A percentile compares a stretch with the other conserved stretches of the same genome.
Conservation (phyloP, 495 filamentous ascomycete genomes). For the Thozetella sp. region DNA sequence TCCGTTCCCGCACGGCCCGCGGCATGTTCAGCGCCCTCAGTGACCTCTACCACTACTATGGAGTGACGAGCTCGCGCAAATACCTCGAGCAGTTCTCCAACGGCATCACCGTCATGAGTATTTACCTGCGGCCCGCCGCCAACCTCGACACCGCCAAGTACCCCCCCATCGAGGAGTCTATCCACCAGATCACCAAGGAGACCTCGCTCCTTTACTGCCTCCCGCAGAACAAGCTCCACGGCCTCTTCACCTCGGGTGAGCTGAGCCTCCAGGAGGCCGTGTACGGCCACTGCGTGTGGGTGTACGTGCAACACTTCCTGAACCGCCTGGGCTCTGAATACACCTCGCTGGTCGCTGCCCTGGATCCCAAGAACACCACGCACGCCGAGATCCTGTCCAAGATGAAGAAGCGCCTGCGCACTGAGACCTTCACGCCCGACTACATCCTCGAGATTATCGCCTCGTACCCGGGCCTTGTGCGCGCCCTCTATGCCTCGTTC, state of each 20-base stretch:
- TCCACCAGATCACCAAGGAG: constrained; percentile 99
- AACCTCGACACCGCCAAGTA: constrained; percentile 42
- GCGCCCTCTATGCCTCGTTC: constrained; percentile 88
- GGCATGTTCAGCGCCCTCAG: constrained; percentile 94
- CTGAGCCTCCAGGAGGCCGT: constrained; percentile 96
- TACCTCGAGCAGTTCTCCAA: constrained; percentile 99
- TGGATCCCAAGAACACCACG: constrained; percentile 72
- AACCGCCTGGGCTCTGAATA: constrained; percentile 95
- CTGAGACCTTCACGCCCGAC: constrained; percentile 95
- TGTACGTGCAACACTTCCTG: constrained; percentile 95
- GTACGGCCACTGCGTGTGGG: constrained; percentile 96
- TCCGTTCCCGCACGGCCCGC: constrained; percentile 87
- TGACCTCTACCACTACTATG: constrained; percentile 98
- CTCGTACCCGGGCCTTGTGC: constrained; percentile 85
- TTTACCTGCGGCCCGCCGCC: constrained; percentile 80
- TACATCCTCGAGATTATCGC: constrained; percentile 97
- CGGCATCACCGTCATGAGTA: constrained; percentile 92
- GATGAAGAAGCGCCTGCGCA: constrained; percentile 92
- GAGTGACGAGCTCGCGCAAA: constrained; percentile 92
- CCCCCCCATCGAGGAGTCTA: constrained; percentile 80
- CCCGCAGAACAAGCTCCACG: constrained; percentile 93
- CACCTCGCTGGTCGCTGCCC: constrained; percentile 76
- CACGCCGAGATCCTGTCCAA: constrained; percentile 92
- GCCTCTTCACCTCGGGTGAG: constrained; percentile 82
- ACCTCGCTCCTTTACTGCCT: constrained; percentile 96